Evolutionary conservation across 2,329 filamentous ascomycete genomes (phyloP).

Genomic region (Phaeosphaeriaceae sp.): DNA sequence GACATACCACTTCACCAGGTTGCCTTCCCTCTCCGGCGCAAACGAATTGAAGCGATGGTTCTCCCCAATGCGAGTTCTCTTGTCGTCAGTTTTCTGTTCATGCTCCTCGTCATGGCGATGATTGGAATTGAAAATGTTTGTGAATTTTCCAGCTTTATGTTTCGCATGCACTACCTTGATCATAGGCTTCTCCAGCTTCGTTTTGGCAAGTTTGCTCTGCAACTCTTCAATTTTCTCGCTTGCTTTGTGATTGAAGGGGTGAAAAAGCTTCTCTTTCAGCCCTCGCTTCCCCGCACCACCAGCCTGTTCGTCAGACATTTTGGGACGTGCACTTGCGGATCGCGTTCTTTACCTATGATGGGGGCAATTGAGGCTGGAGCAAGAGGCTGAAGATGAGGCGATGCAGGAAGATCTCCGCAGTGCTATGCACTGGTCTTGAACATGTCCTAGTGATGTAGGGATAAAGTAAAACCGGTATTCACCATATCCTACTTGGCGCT

Average conservation of each 20-base stretch:
- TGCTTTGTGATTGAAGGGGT: slow-evolving; percentile 44
- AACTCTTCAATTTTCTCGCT: slow-evolving; percentile 41
- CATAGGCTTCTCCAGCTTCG: slow-evolving; percentile 52
- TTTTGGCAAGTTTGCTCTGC: slow-evolving; percentile 55
- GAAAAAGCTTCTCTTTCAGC: slow-evolving; percentile 46
- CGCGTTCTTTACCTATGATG: slow-evolving; percentile 8
- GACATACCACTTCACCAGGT: slow-evolving; percentile 95
- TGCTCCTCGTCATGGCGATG: slow-evolving; percentile 95
- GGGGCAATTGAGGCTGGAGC: slow-evolving; percentile 14
- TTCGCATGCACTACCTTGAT: slow-evolving; percentile 65
- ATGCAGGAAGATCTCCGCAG: slow-evolving; percentile 18
- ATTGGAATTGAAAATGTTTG: slow-evolving; percentile 77
- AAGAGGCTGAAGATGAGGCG: slow-evolving; percentile 30
- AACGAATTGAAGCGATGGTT: slow-evolving; percentile 87
- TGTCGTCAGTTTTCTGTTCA: slow-evolving; percentile 81
- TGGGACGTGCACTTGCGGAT: slow-evolving; percentile 17
- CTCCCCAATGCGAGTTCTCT: slow-evolving; percentile 74
- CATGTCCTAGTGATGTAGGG: slow-evolving; percentile 4
- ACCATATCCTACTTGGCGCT: slow-evolving; percentile 16
- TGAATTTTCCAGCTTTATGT: slow-evolving; percentile 68
- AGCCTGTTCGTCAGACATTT: slow-evolving; percentile 16
- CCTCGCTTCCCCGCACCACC: slow-evolving; percentile 29
- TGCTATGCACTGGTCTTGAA: slow-evolving; percentile 29
- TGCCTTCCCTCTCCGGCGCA: slow-evolving; percentile 84
- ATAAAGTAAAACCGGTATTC: slow-evolving; percentile 33